Evolutionary conservation across 2,329 filamentous ascomycete genomes (phyloP), one percentile per base, ranked within the genome.

Genomic region (Stemphylium vesicarium): DNA sequence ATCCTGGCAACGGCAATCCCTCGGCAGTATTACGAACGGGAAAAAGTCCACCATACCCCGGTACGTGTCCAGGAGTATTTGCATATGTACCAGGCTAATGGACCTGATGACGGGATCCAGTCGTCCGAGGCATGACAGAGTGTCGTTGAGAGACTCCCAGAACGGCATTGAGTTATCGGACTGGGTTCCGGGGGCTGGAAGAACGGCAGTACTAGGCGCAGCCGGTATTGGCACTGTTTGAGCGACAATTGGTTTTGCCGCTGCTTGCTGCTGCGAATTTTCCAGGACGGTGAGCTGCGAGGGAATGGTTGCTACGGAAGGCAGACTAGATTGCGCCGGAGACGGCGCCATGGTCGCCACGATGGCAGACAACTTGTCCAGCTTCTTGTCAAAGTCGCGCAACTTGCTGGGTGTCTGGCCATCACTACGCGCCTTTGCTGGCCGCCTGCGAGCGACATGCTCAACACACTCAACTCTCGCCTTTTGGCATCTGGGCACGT

Each of bases 401-500:
- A 69, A 52, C 43, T 65, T 65, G 55, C 56, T 69, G 36, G 71
- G 68, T 31, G 66, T 61, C 45, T 65, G 67, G 40, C 58, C 59
- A 33, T 68, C 65, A 20, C 55, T 57, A 55, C 65, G 69, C 35
- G 66, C 63, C 53, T 74, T 75, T 59, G 72, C 68, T 62, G 70
- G 72, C 33, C 72, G 58, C 40, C 72, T 64, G 44, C 72, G 72
- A 49, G 72, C 71, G 56, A 75, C 60, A 69, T 75, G 72, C 50
- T 75, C 70, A 54, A 74, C 64, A 56, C 72, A 75, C 36, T 72
- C 70, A 20, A 72, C 72, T 39, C 70, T 65, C 40, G 72, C 72
- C 60, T 72, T 74, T 56, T 72, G 69, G 44, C 72, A 75, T 53
- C 72, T 75, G 59, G 35, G 69, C 70, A 71, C 64, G 64, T 70